Percentiles rank a stretch among this genome's conserved stretches.
Evolutionary conservation across 2,329 filamentous ascomycete species (phyloP).

Genomic region (Penicillium sp.): DNA sequence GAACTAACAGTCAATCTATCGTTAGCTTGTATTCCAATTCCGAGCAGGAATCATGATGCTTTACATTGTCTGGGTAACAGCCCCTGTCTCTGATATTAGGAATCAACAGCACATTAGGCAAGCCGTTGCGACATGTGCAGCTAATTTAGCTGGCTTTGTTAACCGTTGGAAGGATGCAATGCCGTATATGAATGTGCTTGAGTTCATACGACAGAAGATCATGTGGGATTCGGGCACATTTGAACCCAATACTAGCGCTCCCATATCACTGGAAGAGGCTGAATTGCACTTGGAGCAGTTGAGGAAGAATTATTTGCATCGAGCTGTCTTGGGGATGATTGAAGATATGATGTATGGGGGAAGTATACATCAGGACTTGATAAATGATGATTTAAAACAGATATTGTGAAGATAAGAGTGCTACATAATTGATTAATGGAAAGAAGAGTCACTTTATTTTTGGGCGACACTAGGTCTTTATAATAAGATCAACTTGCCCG

Average conservation of each 20-base stretch:
- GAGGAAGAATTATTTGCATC: slow-evolving; percentile 25
- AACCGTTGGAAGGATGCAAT: slow-evolving; percentile 25
- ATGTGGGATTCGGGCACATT: background rate
- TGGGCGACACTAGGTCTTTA: slow-evolving; percentile 1
- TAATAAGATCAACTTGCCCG: slow-evolving; percentile 26
- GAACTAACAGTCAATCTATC: background rate
- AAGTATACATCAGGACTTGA: slow-evolving; percentile 5
- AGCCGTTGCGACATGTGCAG: slow-evolving; percentile 21
- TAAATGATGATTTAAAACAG: slow-evolving; percentile 1
- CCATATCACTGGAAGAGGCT: slow-evolving; percentile 12
- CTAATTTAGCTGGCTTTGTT: slow-evolving; percentile 22
- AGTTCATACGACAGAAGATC: slow-evolving; percentile 19
- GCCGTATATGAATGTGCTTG: slow-evolving; percentile 22
- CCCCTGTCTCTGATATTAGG: slow-evolving; percentile 5
- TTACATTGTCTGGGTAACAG: slow-evolving; percentile 25
- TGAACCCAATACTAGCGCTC: background rate
- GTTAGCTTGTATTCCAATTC: slow-evolving; percentile 30
- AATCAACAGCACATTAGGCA: slow-evolving; percentile 11
- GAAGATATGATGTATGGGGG: slow-evolving; percentile 26
- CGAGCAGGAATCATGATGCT: slow-evolving; percentile 27
- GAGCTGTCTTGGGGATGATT: slow-evolving; percentile 27
- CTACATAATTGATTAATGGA: background rate
- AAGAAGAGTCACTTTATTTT: background rate
- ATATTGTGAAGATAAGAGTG: background rate
- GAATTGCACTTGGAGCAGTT: slow-evolving; percentile 19